These are phyloP conservation scores for Cryptococcus floricola DNA, from an alignment of 1,284 basidiomycete species.

Conservation along the genomic window DNA sequence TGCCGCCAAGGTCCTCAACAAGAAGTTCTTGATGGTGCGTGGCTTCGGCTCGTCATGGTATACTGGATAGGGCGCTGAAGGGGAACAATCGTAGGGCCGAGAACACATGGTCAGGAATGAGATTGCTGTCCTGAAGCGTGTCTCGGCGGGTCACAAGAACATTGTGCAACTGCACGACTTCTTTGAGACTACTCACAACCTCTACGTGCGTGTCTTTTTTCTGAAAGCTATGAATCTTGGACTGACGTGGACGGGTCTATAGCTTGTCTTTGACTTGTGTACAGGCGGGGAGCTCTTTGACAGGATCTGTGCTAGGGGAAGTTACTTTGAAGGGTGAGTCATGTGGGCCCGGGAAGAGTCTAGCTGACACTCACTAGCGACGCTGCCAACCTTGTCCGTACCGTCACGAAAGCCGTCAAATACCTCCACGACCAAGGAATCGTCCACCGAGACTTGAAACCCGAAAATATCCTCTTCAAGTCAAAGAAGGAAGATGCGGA, in stretches of 20 bases:
- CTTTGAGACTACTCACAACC: conserved; percentile 95
- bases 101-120: conserved; percentile 95
- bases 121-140: conserved; percentile 88
- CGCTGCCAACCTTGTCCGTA: conserved; percentile 82
- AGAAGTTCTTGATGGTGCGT: conserved; percentile 80
- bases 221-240: no score
- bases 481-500: conserved; percentile 85
- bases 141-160: conserved; percentile 85
- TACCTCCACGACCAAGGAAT: conserved; percentile 92
- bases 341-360: not conserved
- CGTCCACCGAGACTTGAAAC: conserved; percentile 96
- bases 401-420: conserved; percentile 78
- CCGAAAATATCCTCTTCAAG: conserved; percentile 94
- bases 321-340: conserved; percentile 85
- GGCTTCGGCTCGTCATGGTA: no score
- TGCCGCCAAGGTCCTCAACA: conserved; percentile 63
- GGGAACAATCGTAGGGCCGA: conserved; percentile 56
- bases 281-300: conserved; percentile 98
- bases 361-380: conserved; percentile 56
- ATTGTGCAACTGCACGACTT: conserved; percentile 93
- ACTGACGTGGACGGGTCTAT: conserved; percentile 10
- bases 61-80: not conserved
- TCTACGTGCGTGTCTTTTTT: conserved; percentile 55
- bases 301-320: conserved; percentile 94
- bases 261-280: conserved; percentile 91